phyloP scores from a whole-genome alignment of 495 filamentous ascomycete genomes.

The Aspergillus conjunctus region DNA sequence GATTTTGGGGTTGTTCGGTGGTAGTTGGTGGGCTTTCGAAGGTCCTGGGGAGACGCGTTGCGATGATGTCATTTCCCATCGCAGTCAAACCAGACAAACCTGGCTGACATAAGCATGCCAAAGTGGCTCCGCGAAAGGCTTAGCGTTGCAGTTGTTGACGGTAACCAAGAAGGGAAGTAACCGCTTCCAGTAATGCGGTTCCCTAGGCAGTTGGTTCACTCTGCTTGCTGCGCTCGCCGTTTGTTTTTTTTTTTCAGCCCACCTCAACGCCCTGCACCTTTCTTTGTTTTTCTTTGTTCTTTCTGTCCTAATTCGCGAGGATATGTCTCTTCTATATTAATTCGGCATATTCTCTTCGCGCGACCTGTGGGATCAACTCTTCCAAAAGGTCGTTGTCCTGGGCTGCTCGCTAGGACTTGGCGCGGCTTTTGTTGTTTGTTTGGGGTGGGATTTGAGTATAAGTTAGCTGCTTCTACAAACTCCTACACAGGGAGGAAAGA shows the following conservation, averaged over 20 bases:
- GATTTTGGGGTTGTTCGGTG: not conserved
- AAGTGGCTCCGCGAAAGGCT: slow-evolving; percentile 17
- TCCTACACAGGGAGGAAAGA: slow-evolving; percentile 20
- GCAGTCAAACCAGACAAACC: slow-evolving; percentile 24
- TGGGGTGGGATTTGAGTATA: slow-evolving; percentile 30
- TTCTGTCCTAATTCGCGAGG: not conserved
- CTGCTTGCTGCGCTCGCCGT: slow-evolving; percentile 6
- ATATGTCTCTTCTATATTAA: slow-evolving; percentile 6
- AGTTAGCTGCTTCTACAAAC: slow-evolving; percentile 24
- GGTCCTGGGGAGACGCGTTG: slow-evolving; percentile 31
- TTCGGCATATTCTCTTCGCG: slow-evolving; percentile 10
- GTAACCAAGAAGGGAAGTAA: slow-evolving; percentile 30
- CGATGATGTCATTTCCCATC: slow-evolving; percentile 31
- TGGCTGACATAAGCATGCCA: slow-evolving; percentile 27
- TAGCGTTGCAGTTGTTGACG: slow-evolving; percentile 29
- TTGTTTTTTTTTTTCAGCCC: slow-evolving; percentile 28
- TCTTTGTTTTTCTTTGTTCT: slow-evolving; percentile 13
- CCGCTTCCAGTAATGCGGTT: slow-evolving; percentile 20
- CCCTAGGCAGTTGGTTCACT: slow-evolving; percentile 11
- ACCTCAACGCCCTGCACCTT: slow-evolving; percentile 19
- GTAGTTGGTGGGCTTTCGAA: not conserved
- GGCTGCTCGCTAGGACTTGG: slow-evolving; percentile 22
- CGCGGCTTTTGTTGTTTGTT: slow-evolving; percentile 37
- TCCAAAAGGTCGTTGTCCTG: slow-evolving; percentile 10
- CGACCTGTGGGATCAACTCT: slow-evolving; percentile 7